Conservation (phyloP, 306 rosid species). For the Phaseolus lunatus region DNA sequence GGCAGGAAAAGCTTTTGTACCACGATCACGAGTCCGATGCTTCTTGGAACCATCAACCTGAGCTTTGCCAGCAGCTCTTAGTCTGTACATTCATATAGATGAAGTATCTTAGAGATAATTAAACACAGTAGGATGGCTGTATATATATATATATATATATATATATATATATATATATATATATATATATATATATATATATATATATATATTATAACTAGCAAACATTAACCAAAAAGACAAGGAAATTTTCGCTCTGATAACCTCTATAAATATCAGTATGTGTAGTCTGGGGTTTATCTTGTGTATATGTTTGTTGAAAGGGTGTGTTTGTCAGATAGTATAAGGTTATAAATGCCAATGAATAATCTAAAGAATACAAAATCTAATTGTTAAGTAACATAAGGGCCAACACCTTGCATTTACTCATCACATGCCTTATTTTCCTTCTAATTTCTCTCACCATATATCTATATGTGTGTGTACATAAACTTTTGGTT, state of each 20-base stretch:
- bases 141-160: no score
- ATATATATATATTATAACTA: slow-evolving; percentile 35
- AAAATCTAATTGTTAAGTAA: slow-evolving; percentile 8
- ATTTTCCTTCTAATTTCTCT: background rate
- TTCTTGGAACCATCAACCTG: slow-evolving; percentile 79
- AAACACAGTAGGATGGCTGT: slow-evolving; percentile 29
- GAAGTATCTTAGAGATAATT: slow-evolving; percentile 29
- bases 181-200: no score
- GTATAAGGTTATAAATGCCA: slow-evolving; percentile 7
- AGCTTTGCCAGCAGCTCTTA: slow-evolving; percentile 74
- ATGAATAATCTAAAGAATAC: slow-evolving; percentile 29
- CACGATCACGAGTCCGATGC: slow-evolving; percentile 67
- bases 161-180: no score
- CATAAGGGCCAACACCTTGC: background rate
- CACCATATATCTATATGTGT: no score
- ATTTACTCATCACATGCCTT: background rate
- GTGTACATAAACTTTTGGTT: background rate
- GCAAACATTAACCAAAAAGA: slow-evolving; percentile 11
- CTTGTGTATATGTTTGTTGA: background rate
- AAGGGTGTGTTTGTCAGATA: slow-evolving; percentile 3
- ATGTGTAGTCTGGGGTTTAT: background rate
- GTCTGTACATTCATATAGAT: slow-evolving; percentile 57
- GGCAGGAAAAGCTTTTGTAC: slow-evolving; percentile 69
- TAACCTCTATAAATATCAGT: slow-evolving; percentile 13
- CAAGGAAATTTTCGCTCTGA: slow-evolving; percentile 3